Evolutionary conservation across 129 eudicot genomes (phyloP), one percentile per base, ranked within the genome.

Genomic region (Gnaphalium uliginosum): DNA sequence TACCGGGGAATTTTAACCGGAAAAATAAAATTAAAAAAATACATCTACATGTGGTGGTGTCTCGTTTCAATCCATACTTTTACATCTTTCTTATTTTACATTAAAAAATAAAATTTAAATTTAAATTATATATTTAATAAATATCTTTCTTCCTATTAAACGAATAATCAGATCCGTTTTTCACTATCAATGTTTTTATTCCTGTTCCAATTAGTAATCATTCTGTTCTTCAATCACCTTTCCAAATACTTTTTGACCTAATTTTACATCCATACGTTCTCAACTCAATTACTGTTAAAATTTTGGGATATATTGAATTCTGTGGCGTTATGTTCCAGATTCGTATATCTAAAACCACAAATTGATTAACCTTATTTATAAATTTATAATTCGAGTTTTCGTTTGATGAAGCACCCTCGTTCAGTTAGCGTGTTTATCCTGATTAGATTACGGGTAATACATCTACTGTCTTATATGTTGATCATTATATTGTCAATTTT

Each of bases 341-440:
- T 43, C 17, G 4, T 9, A 43, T 11, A 43, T 43, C 4, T 43
- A 13, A 46, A 46, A 46, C 5, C 53, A 1, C 5, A n/a, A 59
- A 2, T 35, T 72, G 14, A 56, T 30, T 53, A 23, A 48, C 68
- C 39, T 27, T 30, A 21, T 39, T 39, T 2, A 39, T 8, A 9
- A 29, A 37, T 8, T 46, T 62, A 48, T n/a, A 46, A 29, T 11
- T 26, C 23, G 33, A 62, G 50, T 74, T 66, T 37, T 63, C 59
- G 72, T 77, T 86, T 84, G 60, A 79, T 84, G 96, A 90, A 86
- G 85, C 89, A 76, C 61, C 27, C 46, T 39, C 46, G 14, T 39
- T 39, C 46, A 39, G 3, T 9, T 9, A 39, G 61, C 67, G 71
- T 61, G 83, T 65, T 43, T 8, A 56, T 76, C 78, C 69, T 10